Percentiles rank a stretch among this genome's conserved stretches.
phyloP scores from a whole-genome alignment of 2,329 filamentous ascomycete genomes.

The Arthrobotrys sphaeroides region DNA sequence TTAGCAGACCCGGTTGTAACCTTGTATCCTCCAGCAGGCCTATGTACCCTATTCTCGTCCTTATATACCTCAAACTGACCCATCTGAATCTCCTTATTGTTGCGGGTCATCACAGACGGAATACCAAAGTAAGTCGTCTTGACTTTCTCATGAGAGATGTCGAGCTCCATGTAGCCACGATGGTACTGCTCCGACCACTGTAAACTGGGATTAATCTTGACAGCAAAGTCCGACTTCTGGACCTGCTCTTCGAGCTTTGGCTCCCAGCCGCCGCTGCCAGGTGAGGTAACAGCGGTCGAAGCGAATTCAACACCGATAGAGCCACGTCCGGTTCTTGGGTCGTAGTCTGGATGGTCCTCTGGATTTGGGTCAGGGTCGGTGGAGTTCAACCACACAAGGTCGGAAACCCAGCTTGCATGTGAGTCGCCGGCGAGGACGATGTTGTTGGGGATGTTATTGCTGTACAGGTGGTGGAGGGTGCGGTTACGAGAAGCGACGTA shows the following conservation, averaged over 20 bases:
- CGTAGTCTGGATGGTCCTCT: slow-evolving; percentile 65
- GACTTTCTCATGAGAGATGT: slow-evolving; percentile 68
- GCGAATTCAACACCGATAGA: slow-evolving; percentile 73
- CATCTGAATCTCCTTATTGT: slow-evolving; percentile 72
- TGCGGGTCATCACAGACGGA: slow-evolving; percentile 70
- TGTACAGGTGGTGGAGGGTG: slow-evolving; percentile 73
- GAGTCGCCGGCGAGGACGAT: slow-evolving; percentile 77
- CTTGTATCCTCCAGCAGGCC: slow-evolving; percentile 65
- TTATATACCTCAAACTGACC: slow-evolving; percentile 75
- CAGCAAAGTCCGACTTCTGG: slow-evolving; percentile 63
- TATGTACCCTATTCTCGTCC: slow-evolving; percentile 69
- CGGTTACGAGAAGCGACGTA: slow-evolving; percentile 77
- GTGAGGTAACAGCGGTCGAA: slow-evolving; percentile 73
- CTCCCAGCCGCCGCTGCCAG: slow-evolving; percentile 69
- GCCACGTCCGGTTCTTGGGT: slow-evolving; percentile 67
- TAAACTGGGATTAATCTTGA: slow-evolving; percentile 69
- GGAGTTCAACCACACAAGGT: slow-evolving; percentile 67
- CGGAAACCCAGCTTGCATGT: slow-evolving; percentile 73
- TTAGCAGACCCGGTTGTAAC: slow-evolving; percentile 63
- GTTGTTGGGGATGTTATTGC: slow-evolving; percentile 76
- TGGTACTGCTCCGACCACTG: slow-evolving; percentile 80
- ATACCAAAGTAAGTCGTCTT: slow-evolving; percentile 73
- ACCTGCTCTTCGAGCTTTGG: slow-evolving; percentile 67
- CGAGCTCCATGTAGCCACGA: slow-evolving; percentile 75
- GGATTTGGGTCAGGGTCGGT: slow-evolving; percentile 19